phyloP scores from a whole-genome alignment of 2,329 filamentous ascomycete genomes.

The Fusarium tanahbumbuense region DNA sequence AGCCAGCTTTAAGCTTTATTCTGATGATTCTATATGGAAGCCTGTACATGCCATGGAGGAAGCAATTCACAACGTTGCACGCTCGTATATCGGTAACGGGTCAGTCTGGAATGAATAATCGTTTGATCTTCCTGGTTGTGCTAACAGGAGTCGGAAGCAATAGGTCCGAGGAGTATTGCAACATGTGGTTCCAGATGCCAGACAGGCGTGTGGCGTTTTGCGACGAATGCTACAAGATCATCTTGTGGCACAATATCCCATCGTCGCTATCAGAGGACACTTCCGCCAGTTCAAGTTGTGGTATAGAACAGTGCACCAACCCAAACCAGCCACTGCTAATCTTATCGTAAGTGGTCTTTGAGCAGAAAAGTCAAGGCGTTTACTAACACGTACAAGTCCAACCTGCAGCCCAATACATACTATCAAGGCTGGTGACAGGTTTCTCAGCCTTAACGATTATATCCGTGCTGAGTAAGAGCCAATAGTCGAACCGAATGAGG shows the following conservation, averaged over 20 bases:
- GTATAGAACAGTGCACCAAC: not conserved
- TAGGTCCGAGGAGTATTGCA: not conserved
- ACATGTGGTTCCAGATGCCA: not conserved
- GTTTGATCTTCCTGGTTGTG: too few species aligned
- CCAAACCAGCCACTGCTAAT: not conserved
- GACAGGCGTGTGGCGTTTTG: not conserved
- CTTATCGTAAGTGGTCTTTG: not conserved
- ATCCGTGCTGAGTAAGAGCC: not conserved
- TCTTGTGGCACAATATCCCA: not conserved
- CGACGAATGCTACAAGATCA: not conserved
- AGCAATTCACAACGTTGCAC: accelerated
- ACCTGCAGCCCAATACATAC: not conserved
- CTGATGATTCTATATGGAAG: not conserved
- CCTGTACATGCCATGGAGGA: not conserved
- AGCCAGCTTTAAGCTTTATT: not conserved
- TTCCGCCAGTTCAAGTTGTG: not conserved
- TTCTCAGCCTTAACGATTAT: not conserved
- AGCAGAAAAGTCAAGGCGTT: accelerated
- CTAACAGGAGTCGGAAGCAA: not conserved
- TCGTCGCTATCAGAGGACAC: not conserved
- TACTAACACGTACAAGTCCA: not conserved
- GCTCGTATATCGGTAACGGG: not conserved
- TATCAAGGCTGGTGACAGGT: not conserved
- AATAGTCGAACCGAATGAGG: accelerated
- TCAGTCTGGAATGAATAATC: not conserved